Conservation (phyloP, 2,329 filamentous ascomycete species). For the Zasmidium cellare region DNA sequence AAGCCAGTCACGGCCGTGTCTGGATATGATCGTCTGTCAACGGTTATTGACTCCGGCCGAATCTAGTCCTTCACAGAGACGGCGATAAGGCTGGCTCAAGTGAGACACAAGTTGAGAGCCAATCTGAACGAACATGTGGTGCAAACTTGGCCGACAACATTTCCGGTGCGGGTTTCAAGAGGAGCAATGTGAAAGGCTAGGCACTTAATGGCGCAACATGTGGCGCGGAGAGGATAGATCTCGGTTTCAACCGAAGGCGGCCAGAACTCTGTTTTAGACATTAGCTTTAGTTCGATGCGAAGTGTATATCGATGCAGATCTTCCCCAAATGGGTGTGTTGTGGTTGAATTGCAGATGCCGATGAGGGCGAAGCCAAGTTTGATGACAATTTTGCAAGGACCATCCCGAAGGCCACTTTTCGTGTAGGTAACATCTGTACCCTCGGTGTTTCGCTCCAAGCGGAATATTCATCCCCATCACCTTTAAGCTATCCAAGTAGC, state of each 20-base stretch:
- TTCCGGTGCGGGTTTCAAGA: neutral
- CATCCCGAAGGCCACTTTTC: too few relatives aligned
- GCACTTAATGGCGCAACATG: neutral
- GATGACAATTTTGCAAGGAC: too few relatives aligned
- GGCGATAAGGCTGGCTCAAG: neutral
- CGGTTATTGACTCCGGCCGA: neutral
- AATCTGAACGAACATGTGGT: neutral
- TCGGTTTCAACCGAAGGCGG: neutral
- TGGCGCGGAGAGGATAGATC: neutral
- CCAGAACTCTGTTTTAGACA: neutral
- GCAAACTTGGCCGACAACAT: neutral
- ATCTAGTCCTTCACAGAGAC: constrained; percentile 1
- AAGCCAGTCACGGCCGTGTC: neutral
- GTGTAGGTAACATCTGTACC: too few relatives aligned
- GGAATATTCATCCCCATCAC: too few relatives aligned
- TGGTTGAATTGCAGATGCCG: neutral
- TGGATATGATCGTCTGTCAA: neutral
- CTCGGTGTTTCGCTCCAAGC: too few relatives aligned
- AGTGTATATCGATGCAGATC: neutral
- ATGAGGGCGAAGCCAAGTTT: too few relatives aligned
- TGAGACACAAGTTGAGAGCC: constrained; percentile 1
- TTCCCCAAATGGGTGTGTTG: neutral
- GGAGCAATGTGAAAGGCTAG: neutral
- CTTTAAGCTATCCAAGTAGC: too few relatives aligned
- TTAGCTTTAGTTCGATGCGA: neutral